phyloP scores from a whole-genome alignment of 495 filamentous ascomycete species.

The Daldinia concentrica region DNA sequence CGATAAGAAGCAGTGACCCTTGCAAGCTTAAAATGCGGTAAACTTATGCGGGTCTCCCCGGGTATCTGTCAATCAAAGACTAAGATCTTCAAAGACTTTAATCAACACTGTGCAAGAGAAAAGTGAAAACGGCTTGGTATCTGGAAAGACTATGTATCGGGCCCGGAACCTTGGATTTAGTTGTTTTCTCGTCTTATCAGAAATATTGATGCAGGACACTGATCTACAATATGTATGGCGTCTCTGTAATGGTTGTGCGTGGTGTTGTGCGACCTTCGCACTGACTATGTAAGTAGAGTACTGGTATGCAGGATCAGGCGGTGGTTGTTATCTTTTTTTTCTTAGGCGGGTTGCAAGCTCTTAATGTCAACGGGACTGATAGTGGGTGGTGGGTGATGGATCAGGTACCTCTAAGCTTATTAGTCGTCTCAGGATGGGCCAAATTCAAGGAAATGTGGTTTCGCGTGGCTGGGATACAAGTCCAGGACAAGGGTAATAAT shows the following conservation, averaged over 20 bases:
- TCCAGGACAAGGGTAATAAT: conserved; percentile 29
- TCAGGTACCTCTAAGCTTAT: conserved; percentile 33
- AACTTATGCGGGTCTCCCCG: conserved; percentile 23
- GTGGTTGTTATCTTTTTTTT: conserved; percentile 52
- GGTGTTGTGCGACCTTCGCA: conserved; percentile 17
- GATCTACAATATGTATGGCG: conserved; percentile 6
- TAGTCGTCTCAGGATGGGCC: conserved; percentile 42
- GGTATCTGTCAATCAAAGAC: conserved; percentile 12
- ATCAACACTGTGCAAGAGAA: conserved; percentile 16
- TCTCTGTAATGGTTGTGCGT: conserved; percentile 6
- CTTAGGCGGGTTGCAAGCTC: conserved; percentile 41
- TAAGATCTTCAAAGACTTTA: background rate
- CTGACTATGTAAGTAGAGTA: conserved; percentile 1
- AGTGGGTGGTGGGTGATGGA: conserved; percentile 9
- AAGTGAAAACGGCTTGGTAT: background rate
- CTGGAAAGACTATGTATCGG: background rate
- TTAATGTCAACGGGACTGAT: conserved; percentile 1
- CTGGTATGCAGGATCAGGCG: conserved; percentile 38
- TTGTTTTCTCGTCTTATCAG: conserved; percentile 2
- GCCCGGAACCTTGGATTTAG: background rate
- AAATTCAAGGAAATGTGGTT: conserved; percentile 38
- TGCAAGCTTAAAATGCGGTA: conserved; percentile 14
- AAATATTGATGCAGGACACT: conserved; percentile 7
- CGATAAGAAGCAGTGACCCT: conserved; percentile 39
- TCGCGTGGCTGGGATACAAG: conserved; percentile 37